phyloP scores from a whole-genome alignment of 2,329 filamentous ascomycete species.

The Xylariaceae sp. region DNA sequence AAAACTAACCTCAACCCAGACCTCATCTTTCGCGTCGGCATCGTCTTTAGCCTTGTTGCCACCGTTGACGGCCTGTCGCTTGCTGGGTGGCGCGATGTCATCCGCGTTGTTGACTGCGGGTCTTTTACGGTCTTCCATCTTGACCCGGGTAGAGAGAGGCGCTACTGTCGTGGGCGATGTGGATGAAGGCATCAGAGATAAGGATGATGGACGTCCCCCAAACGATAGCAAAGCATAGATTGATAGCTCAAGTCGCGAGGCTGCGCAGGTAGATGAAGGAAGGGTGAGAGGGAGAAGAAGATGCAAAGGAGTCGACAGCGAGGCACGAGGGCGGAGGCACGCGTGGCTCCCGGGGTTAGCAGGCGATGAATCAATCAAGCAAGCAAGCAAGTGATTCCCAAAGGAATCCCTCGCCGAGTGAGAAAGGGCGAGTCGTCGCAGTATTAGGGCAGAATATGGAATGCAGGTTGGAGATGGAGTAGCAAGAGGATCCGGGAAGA shows the following conservation, averaged over 20 bases:
- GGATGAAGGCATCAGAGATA: constrained; percentile 82
- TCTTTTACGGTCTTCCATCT: constrained; percentile 99
- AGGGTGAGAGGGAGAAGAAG: constrained; percentile 17
- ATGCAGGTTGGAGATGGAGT: neutral
- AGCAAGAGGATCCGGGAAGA: constrained; percentile 1
- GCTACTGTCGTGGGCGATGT: constrained; percentile 59
- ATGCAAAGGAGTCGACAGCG: constrained; percentile 11
- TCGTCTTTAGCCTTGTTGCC: constrained; percentile 53
- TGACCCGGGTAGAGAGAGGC: constrained; percentile 75
- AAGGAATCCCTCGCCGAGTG: constrained; percentile 16
- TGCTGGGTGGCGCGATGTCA: constrained; percentile 81
- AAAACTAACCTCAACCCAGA: constrained; percentile 61
- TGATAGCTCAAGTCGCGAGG: constrained; percentile 3
- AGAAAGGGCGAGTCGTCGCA: constrained; percentile 9
- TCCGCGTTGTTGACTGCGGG: constrained; percentile 74
- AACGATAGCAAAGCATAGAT: constrained; percentile 17
- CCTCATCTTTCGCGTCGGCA: constrained; percentile 53
- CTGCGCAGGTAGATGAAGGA: constrained; percentile 6
- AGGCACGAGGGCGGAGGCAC: constrained; percentile 12
- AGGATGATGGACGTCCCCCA: constrained; percentile 28
- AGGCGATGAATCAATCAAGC: constrained; percentile 11
- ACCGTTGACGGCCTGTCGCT: constrained; percentile 88
- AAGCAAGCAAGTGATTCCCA: constrained; percentile 18
- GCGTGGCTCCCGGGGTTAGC: constrained; percentile 14
- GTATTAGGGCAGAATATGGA: neutral